Evolutionary conservation across 2,329 filamentous ascomycete genomes (phyloP).

Genomic region (Talaromyces sp.): DNA sequence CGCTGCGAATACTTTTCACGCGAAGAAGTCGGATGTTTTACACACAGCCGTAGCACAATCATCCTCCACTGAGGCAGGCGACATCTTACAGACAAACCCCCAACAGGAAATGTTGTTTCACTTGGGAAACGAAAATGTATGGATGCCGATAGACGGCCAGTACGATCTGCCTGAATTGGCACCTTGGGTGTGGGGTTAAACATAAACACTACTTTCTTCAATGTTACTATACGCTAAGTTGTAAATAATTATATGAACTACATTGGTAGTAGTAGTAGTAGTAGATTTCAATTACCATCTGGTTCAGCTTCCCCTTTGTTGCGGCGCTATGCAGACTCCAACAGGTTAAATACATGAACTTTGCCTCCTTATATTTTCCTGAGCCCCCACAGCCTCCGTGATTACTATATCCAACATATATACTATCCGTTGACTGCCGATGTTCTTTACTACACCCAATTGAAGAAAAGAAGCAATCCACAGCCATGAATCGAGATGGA

Average conservation of each 20-base stretch:
- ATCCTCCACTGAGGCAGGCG: neutral
- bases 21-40: neutral
- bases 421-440: neutral
- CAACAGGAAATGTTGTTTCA: neutral
- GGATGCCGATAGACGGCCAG: conserved; percentile 8
- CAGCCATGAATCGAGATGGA: neutral
- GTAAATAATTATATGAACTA: neutral
- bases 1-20: conserved; percentile 1
- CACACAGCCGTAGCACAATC: neutral
- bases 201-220: neutral
- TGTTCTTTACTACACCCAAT: neutral
- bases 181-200: conserved; percentile 9
- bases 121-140: neutral
- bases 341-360: too few species aligned
- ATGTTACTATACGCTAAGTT: neutral
- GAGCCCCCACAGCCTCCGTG: too few species aligned
- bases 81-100: neutral
- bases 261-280: too few species aligned
- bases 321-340: too few species aligned
- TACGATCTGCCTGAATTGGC: conserved; percentile 7
- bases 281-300: too few species aligned
- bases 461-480: neutral
- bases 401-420: neutral
- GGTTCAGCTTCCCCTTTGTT: too few species aligned
- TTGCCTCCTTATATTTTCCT: too few species aligned